Evolutionary conservation across 2,329 filamentous ascomycete species (phyloP).

Genomic region (Fonsecaea nubica): DNA sequence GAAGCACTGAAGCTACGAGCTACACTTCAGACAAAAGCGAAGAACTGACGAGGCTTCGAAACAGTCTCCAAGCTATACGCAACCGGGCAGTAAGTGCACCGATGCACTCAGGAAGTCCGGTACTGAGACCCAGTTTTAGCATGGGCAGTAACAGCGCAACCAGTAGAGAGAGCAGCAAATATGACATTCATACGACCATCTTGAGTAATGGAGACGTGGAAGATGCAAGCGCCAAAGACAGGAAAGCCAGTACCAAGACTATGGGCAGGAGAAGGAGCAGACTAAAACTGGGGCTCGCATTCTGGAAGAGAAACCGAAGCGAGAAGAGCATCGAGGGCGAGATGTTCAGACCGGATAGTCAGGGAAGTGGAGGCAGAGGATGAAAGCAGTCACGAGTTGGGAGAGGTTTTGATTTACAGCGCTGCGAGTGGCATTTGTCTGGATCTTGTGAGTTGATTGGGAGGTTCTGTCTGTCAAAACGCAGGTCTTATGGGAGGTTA

Average conservation of each 20-base stretch:
- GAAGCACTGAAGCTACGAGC: constrained; percentile 33
- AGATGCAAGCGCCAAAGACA: constrained; percentile 25
- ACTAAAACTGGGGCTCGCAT: constrained; percentile 36
- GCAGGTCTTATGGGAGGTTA: constrained; percentile 2
- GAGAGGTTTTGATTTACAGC: constrained; percentile 13
- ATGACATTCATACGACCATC: constrained; percentile 37
- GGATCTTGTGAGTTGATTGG: constrained; percentile 13
- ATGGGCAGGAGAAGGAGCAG: constrained; percentile 37
- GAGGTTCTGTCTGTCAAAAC: constrained; percentile 13
- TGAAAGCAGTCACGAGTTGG: neutral
- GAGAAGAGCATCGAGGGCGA: constrained; percentile 29
- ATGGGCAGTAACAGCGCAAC: constrained; percentile 38
- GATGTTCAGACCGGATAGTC: constrained; percentile 25
- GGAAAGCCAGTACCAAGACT: constrained; percentile 34
- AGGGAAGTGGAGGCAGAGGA: constrained; percentile 26
- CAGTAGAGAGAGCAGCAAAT: constrained; percentile 38
- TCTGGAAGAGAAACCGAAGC: constrained; percentile 38
- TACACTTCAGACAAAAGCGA: constrained; percentile 32
- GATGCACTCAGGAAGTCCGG: constrained; percentile 27
- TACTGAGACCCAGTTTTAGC: constrained; percentile 34
- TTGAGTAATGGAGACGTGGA: constrained; percentile 37
- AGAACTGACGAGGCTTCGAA: constrained; percentile 26
- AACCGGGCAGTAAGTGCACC: constrained; percentile 37
- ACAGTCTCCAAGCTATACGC: constrained; percentile 32
- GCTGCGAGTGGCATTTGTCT: constrained; percentile 2